Base-by-base conservation (phyloP, 2,329 filamentous ascomycete species). In the Botrytis deweyae region DNA sequence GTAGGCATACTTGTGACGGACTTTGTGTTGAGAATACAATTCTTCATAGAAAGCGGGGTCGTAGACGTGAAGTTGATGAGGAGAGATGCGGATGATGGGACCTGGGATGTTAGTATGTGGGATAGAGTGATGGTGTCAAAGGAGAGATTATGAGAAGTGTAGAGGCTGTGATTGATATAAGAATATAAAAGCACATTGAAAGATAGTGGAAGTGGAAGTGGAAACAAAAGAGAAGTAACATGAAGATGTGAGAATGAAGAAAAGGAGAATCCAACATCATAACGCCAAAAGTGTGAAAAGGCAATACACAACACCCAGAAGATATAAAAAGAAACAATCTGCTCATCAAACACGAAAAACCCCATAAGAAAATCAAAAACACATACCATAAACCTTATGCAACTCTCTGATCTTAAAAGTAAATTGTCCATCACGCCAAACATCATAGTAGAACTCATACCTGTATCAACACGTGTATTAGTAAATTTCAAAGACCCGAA, bases 1-100 rank as follows among this genome's bases (percentile, higher is more conserved):
- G 70, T 62, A 78, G 29, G 36, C 38, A 29, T 72, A 76, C 64
- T 74, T 76, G 49, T 76, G 72, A 2, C 75, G 68, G 36, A 72
- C 68, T 68, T 76, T 61, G 22, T 74, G 40, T n/a, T 67, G 65
- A 9, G 73, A 73, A 52, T 79, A 78, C 1, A 79, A 52, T 44
- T 73, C 70, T n/a, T 79, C 77, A 55, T 77, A 79, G 72, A 75
- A 78, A 10, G 76, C 72, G 5, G 77, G 38, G n/a, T 70, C 71
- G 33, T 49, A 33, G 74, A 46, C 77, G 76, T 58, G 77, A 44
- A 70, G 77, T 76, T 46, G 73, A 61, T 44, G 29, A 4, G 77
- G 76, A 46, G 66, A 77, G 68, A 78, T 78, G 2, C 77, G 73
- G 46, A 78, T 75, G n/a, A 78, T 76, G 55, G 77, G 76, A 1